Evolutionary conservation across 805 yeast species (phyloP), one percentile per base, ranked within the genome.

Genomic region (Yarrowia divulgata): DNA sequence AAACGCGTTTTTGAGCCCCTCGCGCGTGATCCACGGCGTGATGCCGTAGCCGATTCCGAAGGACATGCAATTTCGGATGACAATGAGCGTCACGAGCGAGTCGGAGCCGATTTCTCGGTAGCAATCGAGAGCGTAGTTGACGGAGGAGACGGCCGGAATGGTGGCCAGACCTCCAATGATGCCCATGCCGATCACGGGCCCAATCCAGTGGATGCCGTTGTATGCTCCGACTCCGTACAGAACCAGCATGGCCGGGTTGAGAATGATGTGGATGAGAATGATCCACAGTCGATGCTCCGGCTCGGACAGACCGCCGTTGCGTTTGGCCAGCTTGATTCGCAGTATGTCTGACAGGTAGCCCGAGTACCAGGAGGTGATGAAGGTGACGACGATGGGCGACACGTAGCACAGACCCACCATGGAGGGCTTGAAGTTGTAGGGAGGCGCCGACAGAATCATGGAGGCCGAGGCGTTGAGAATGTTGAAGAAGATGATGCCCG

Each of bases 201-300:
- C 81, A 69, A 83, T 77, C 87, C 87, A 85, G 63, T 83, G 83
- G 8, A 80, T 75, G 13, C 77, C 81, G 63, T 82, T 79, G 64
- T 81, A 79, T 0, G 86, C 85, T 29, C 86, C 87, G 49, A 84
- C 83, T 67, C 88, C 88, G 82, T 85, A 85, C 2, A 85, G 79
- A 67, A 84, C 80, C 37, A 83, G 74, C 3, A 85, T 81, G 0
- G 80, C 78, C 4, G 83, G 83, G 7, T 85, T 85, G 8, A 84
- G 69, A 46, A 84, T 75, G 76, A 79, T 75, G 71, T 81, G 82
- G 16, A 81, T 73, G 3, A 74, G 52, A 67, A 83, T 70, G 16
- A 81, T 80, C 85, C 85, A 85, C 12, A 85, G 76, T 73, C 87
- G 78, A 72, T 83, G 85, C 71, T 85, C 87, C 1, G 88, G 84